Percentiles rank a stretch among this genome's conserved stretches.
These are phyloP conservation scores for Thinopyrum elongatum DNA, from an alignment of 176 grass and related monocot genomes.

Conservation along the genomic window DNA sequence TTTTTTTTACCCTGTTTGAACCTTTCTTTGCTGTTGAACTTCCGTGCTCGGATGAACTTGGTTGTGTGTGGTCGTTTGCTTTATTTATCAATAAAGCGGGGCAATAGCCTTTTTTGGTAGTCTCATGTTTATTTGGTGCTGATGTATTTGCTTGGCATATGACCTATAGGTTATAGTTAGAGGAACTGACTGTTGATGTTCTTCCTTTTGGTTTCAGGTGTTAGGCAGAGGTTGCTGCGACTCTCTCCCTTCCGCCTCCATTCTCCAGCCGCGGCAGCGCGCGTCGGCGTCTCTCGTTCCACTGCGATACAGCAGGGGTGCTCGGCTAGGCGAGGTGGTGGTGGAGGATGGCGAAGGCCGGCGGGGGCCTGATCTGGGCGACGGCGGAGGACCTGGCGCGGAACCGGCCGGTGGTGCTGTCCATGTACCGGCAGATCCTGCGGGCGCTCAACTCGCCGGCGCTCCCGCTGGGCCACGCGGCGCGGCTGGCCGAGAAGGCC, in stretches of 20 bases:
- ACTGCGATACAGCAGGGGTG: not conserved
- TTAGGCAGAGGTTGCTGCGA: slow-evolving; percentile 8
- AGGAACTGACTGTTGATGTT: not conserved
- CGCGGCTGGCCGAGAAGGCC: slow-evolving; percentile 79
- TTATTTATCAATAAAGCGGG: not conserved
- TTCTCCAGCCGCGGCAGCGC: not conserved
- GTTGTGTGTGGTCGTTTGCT: no score
- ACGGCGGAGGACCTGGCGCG: slow-evolving; percentile 63
- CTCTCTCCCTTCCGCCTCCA: not conserved
- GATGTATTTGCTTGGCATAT: not conserved
- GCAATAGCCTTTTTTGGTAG: no score
- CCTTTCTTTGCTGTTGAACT: no score
- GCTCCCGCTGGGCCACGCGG: slow-evolving; percentile 56
- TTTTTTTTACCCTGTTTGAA: no score
- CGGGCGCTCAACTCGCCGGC: slow-evolving; percentile 69
- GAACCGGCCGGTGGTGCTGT: slow-evolving; percentile 55
- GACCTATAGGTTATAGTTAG: not conserved
- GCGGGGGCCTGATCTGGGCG: slow-evolving; percentile 67
- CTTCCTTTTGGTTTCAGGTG: slow-evolving; percentile 41
- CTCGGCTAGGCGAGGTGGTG: no score
- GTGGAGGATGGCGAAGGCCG: slow-evolving; percentile 51
- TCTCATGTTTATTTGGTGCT: not conserved
- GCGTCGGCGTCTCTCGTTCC: not conserved
- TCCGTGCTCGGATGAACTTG: no score
- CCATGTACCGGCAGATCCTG: slow-evolving; percentile 77